Evolutionary conservation across 257 asterid genomes (phyloP).

Genomic region (Echites panduratus): DNA sequence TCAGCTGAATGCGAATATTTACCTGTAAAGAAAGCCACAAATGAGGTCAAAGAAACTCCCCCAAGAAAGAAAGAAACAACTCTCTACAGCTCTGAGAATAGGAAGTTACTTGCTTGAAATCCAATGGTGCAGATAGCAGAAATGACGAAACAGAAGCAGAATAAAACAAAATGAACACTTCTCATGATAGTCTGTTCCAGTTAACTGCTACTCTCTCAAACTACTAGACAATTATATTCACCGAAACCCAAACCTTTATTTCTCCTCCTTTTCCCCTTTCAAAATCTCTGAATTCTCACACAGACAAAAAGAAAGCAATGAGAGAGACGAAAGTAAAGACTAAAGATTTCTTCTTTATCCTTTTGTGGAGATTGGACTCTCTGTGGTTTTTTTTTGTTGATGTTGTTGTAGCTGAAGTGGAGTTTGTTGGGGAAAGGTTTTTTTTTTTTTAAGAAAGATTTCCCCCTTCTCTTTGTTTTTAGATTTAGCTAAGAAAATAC

Average conservation of each 20-base stretch:
- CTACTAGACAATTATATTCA: not conserved
- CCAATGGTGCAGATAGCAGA: conserved; percentile 26
- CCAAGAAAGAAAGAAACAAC: not conserved
- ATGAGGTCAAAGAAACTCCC: not conserved
- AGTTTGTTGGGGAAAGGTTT: not conserved
- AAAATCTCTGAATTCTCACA: not conserved
- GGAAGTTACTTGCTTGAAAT: conserved; percentile 22
- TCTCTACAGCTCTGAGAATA: not conserved
- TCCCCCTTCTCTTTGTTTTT: no score
- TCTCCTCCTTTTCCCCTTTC: not conserved
- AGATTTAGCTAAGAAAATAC: no score
- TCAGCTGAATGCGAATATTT: conserved; percentile 15
- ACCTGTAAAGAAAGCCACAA: conserved; percentile 18
- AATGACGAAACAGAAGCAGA: conserved; percentile 25
- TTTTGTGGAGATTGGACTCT: not conserved
- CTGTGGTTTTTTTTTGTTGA: no score
- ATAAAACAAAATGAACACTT: conserved; percentile 8
- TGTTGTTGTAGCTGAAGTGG: not conserved
- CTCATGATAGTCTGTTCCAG: conserved; percentile 13
- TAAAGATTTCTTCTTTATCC: not conserved
- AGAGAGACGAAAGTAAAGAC: not conserved
- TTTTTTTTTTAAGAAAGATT: no score
- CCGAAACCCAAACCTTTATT: not conserved
- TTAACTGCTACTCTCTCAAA: not conserved
- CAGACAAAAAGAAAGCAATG: conserved; percentile 5